Base-by-base conservation (phyloP, 2,329 filamentous ascomycete genomes). In the Elsinoe ampelina region DNA sequence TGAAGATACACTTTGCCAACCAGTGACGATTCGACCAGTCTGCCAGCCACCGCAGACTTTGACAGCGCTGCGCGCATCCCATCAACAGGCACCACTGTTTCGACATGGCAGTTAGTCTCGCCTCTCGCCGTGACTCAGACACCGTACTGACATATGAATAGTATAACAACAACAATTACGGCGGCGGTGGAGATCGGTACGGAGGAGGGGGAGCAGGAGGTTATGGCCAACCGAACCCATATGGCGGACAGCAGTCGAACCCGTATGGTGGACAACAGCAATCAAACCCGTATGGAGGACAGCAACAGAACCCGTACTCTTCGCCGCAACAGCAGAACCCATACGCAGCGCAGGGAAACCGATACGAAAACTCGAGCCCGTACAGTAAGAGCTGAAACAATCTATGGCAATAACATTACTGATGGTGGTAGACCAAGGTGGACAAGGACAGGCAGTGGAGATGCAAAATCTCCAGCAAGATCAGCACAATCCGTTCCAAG, bases 391-490 rank as follows among this genome's bases (percentile, higher is more conserved):
- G 22, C 15, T n/a, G 19, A 22, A 22, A 7, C 39, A 22, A n/a
- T 17, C 19, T 19, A 13, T 15, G 13, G 19, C 10, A 45, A 19
- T 4, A 32, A 43, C 34, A 39, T 41, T 6, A 36, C 22, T 15
- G 10, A 20, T 10, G 30, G n/a, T 6, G n/a, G 5, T 13, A 60
- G 41, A 54, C 54, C 59, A 63, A 62, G 51, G 61, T 60, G 45
- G 60, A 59, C 57, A 59, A 62, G 58, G 58, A 64, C 57, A 61
- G 61, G 55, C 62, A 65, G 17, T 47, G 32, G 87, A 91, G 72
- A 87, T 90, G 84, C 80, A 81, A 47, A 79, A 85, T 11, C 78
- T 87, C 61, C 61, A 63, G 45, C 54, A 56, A 26, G 42, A 45
- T 35, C 41, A 56, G 19, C 77, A 79, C 60, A 76, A 73, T 39